Evolutionary conservation across 805 yeast species (phyloP).

Genomic region (Ascoidea rubescens): DNA sequence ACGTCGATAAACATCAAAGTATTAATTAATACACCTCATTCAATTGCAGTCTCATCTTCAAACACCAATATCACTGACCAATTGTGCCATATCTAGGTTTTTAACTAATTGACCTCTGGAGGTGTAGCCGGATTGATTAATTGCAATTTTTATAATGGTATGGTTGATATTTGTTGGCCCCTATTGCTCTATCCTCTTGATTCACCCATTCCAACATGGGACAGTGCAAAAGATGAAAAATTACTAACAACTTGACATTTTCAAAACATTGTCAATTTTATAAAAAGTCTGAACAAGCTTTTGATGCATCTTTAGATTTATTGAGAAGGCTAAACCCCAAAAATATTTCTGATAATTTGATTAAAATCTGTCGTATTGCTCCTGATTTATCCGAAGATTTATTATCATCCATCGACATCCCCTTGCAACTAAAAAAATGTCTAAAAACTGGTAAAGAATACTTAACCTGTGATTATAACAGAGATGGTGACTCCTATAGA

Average conservation of each 20-base stretch:
- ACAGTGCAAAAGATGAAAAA: too few species aligned
- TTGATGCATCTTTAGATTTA: conserved; percentile 69
- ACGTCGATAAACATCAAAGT: too few species aligned
- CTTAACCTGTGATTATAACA: conserved; percentile 83
- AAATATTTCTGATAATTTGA: conserved; percentile 32
- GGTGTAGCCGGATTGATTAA: too few species aligned
- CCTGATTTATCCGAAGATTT: conserved; percentile 79
- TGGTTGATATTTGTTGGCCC: too few species aligned
- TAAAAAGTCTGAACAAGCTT: conserved; percentile 29
- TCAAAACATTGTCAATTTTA: not conserved
- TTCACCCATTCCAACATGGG: too few species aligned
- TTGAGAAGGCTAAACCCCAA: conserved; percentile 66
- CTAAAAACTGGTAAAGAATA: conserved; percentile 45
- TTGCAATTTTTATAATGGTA: too few species aligned
- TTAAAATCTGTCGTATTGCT: conserved; percentile 31
- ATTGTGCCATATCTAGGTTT: too few species aligned
- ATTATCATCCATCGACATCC: conserved; percentile 77
- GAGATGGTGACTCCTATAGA: conserved; percentile 87
- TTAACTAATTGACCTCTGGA: too few species aligned
- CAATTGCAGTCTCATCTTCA: too few species aligned
- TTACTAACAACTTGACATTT: not conserved
- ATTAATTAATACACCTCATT: too few species aligned
- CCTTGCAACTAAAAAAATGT: conserved; percentile 39
- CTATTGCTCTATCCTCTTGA: too few species aligned
- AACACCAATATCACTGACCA: too few species aligned